Evolutionary conservation across 345 rosid genomes (phyloP).

Genomic region (Limnanthes douglasii): DNA sequence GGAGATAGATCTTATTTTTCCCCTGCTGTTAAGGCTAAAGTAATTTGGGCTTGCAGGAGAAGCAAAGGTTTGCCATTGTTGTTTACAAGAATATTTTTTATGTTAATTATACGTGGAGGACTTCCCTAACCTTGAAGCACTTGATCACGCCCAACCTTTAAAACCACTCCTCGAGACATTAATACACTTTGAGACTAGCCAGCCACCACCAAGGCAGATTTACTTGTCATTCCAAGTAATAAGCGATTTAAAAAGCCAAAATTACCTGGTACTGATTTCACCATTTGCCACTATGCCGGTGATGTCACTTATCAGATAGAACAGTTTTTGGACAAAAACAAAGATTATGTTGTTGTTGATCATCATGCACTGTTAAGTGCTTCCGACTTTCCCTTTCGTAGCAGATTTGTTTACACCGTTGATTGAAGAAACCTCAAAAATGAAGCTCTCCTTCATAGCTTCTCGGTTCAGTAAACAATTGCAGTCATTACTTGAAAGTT

Average conservation of each 20-base stretch:
- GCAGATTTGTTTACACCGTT: constrained; percentile 56
- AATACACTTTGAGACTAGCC: too few species aligned
- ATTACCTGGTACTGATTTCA: constrained; percentile 86
- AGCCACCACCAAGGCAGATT: too few species aligned
- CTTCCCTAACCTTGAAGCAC: too few species aligned
- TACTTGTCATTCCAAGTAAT: too few species aligned
- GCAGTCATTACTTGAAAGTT: constrained; percentile 63
- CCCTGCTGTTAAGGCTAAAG: constrained; percentile 58
- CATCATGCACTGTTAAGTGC: constrained; percentile 85
- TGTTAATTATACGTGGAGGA: too few species aligned
- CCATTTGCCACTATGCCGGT: constrained; percentile 95
- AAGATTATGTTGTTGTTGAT: constrained; percentile 94
- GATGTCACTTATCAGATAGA: constrained; percentile 98
- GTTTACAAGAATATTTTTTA: too few species aligned
- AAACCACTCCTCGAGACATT: too few species aligned
- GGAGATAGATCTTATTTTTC: constrained; percentile 39
- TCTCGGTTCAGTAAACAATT: constrained; percentile 80
- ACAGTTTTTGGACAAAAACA: constrained; percentile 88
- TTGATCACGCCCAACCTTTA: too few species aligned
- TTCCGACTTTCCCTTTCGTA: constrained; percentile 70
- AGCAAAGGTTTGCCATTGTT: too few species aligned
- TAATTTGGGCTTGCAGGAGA: constrained; percentile 53
- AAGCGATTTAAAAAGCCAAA: constrained; percentile 90
- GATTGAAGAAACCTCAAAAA: constrained; percentile 73
- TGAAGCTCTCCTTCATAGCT: constrained; percentile 91